Percentiles rank a stretch among this genome's conserved stretches.
Conservation (phyloP, 208 protist species). For the Acanthamoeba sp. region DNA sequence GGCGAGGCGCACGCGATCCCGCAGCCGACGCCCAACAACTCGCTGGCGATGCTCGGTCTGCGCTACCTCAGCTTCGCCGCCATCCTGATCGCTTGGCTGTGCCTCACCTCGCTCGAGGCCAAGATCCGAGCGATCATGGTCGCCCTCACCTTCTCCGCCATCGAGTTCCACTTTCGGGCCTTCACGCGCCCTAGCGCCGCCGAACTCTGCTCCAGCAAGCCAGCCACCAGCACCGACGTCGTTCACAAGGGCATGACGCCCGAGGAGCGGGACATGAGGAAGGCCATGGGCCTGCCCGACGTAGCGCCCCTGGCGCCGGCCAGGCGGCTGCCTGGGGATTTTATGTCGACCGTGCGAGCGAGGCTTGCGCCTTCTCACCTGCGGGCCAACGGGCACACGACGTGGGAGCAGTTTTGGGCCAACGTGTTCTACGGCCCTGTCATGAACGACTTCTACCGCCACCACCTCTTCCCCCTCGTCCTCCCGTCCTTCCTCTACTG, state of each 20-base stretch:
- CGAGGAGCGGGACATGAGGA: not conserved
- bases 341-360: not conserved
- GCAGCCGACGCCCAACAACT: not conserved
- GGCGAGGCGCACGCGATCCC: not conserved
- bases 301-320: not conserved
- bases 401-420: slow-evolving; percentile 68
- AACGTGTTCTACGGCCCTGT: slow-evolving; percentile 62
- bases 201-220: not conserved
- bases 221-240: not conserved
- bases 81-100: not conserved
- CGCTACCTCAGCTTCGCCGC: slow-evolving; percentile 45
- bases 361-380: not conserved
- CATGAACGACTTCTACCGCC: slow-evolving; percentile 44
- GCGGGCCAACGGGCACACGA: not conserved
- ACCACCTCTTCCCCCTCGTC: not conserved
- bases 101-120: not conserved
- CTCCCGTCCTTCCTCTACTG: not conserved
- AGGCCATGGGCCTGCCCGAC: not conserved
- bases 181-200: not conserved
- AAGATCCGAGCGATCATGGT: slow-evolving; percentile 13
- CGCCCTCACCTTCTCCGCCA: slow-evolving; percentile 12
- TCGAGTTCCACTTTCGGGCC: slow-evolving; percentile 63
- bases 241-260: not conserved
- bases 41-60: not conserved
- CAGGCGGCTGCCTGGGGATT: not conserved